A percentile compares a stretch with the other conserved stretches of the same genome.
These are phyloP conservation scores for Botrytis fabae DNA, from an alignment of 2,329 filamentous ascomycete genomes.

Conservation along the genomic window DNA sequence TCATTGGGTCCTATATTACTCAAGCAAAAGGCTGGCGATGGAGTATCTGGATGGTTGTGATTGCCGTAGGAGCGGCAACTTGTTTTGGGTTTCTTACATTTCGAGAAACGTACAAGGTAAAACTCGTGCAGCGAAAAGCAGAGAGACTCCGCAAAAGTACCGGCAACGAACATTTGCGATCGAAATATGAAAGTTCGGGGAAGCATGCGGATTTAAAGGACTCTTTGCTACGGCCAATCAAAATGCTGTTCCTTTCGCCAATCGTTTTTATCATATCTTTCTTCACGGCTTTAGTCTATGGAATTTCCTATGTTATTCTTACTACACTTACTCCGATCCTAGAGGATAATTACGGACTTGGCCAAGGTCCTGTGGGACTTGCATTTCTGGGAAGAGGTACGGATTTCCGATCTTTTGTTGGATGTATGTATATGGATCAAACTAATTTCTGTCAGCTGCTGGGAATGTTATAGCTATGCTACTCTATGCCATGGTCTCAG, in stretches of 20 bases:
- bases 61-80: conserved; percentile 25
- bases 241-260: conserved; percentile 41
- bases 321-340: conserved; percentile 44
- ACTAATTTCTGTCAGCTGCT: neutral
- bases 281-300: conserved; percentile 42
- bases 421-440: neutral
- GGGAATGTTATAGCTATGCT: conserved; percentile 8
- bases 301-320: conserved; percentile 43
- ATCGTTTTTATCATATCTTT: conserved; percentile 41
- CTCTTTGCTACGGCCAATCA: conserved; percentile 37
- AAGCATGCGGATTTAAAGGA: neutral
- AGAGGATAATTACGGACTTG: conserved; percentile 41
- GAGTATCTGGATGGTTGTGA: conserved; percentile 42
- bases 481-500: neutral
- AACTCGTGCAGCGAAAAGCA: conserved; percentile 1
- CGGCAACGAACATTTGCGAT: conserved; percentile 2
- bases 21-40: conserved; percentile 42
- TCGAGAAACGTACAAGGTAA: conserved; percentile 16
- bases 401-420: conserved; percentile 33
- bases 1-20: conserved; percentile 40
- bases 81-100: conserved; percentile 9
- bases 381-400: conserved; percentile 43
- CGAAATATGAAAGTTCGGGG: neutral
- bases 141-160: conserved; percentile 11
- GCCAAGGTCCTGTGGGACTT: conserved; percentile 40